A percentile compares a stretch with the other conserved stretches of the same genome.
Evolutionary conservation across 805 yeast species (phyloP).

Genomic region (Candida nemodendra): DNA sequence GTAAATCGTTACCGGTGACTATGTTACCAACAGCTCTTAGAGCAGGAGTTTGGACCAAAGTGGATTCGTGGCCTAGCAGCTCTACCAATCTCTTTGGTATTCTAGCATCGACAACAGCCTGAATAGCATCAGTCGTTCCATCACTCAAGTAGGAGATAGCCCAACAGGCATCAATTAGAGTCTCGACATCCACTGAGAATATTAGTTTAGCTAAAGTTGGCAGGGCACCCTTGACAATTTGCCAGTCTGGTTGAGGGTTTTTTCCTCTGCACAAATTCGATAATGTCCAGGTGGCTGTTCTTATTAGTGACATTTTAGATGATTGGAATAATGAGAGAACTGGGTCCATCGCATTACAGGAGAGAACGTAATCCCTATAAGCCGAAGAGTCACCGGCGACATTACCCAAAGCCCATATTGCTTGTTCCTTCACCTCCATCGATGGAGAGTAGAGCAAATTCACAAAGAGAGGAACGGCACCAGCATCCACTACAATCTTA

Average conservation of each 20-base stretch:
- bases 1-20: conserved; percentile 94
- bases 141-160: conserved; percentile 93
- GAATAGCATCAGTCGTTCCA: conserved; percentile 90
- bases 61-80: conserved; percentile 77
- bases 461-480: conserved; percentile 92
- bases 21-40: conserved; percentile 96
- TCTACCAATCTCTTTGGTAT: conserved; percentile 94
- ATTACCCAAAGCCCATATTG: conserved; percentile 98
- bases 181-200: conserved; percentile 88
- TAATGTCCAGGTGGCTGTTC: conserved; percentile 98
- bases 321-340: conserved; percentile 75
- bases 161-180: conserved; percentile 97
- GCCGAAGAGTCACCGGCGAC: conserved; percentile 96
- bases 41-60: conserved; percentile 94
- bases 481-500: conserved; percentile 83
- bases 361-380: conserved; percentile 85
- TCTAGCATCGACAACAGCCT: conserved; percentile 94
- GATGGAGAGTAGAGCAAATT: conserved; percentile 76
- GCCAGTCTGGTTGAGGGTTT: conserved; percentile 96
- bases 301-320: conserved; percentile 81
- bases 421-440: conserved; percentile 94
- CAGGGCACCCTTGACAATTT: conserved; percentile 75
- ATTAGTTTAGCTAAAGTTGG: conserved; percentile 91
- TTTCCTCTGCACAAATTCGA: conserved; percentile 96
- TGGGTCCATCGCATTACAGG: conserved; percentile 86